Conservation (phyloP, 805 yeast species). For the Saccharomycopsis synnaedendra region DNA sequence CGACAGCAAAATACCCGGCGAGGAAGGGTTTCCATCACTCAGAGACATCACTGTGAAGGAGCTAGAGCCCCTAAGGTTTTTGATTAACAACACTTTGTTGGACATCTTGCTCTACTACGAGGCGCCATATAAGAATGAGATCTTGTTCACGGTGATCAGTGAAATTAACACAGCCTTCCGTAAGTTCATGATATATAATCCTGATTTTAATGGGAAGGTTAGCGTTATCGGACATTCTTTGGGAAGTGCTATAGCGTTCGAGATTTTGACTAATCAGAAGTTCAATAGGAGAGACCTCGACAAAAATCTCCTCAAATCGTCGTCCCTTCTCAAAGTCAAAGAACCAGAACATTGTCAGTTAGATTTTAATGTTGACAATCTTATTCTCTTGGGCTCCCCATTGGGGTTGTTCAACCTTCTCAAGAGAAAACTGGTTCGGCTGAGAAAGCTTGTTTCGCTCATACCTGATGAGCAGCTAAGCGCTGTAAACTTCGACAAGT, state of each 20-base stretch:
- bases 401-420: conserved; percentile 76
- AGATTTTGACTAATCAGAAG: conserved; percentile 44
- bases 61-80: conserved; percentile 59
- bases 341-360: conserved; percentile 26
- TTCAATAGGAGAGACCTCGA: conserved; percentile 3
- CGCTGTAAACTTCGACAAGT: conserved; percentile 10
- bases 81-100: conserved; percentile 77
- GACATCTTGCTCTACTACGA: conserved; percentile 78
- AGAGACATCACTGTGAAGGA: conserved; percentile 69
- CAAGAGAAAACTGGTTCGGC: conserved; percentile 46
- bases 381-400: conserved; percentile 84
- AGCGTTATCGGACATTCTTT: conserved; percentile 85
- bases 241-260: conserved; percentile 80
- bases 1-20: not conserved
- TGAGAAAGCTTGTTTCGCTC: conserved; percentile 21
- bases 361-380: conserved; percentile 61
- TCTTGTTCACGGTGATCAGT: conserved; percentile 45
- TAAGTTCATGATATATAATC: conserved; percentile 50
- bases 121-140: conserved; percentile 49
- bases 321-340: not conserved
- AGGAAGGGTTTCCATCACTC: conserved; percentile 42
- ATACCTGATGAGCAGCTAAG: conserved; percentile 7
- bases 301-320: not conserved
- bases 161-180: conserved; percentile 56
- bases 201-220: conserved; percentile 67